phyloP scores from a whole-genome alignment of 208 protist genomes.

The Naegleria lovaniensis region DNA sequence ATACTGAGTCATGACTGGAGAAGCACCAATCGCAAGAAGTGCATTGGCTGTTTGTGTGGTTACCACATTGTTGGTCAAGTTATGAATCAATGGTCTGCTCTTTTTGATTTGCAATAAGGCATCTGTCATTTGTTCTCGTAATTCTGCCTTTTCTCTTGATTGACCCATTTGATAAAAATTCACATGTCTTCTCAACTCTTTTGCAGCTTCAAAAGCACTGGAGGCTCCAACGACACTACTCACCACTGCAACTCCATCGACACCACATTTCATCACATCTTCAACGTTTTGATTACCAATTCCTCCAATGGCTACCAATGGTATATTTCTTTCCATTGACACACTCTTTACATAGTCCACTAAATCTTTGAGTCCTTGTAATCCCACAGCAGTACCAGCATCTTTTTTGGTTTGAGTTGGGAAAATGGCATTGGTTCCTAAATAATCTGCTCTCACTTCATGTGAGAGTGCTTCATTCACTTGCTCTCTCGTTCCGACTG shows the following conservation, averaged over 20 bases:
- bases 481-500: conserved; percentile 10
- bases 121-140: background rate
- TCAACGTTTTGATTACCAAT: conserved; percentile 26
- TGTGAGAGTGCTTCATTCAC: conserved; percentile 4
- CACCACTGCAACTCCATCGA: conserved; percentile 29
- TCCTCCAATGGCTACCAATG: conserved; percentile 35
- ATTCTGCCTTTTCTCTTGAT: background rate
- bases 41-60: conserved; percentile 18
- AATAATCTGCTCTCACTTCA: conserved; percentile 33
- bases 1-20: conserved; percentile 14
- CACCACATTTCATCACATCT: background rate
- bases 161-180: background rate
- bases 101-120: background rate
- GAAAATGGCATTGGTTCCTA: conserved; percentile 36
- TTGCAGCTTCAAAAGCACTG: background rate
- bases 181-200: background rate
- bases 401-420: conserved; percentile 32
- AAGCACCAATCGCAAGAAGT: conserved; percentile 12
- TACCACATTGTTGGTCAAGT: conserved; percentile 27
- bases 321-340: background rate
- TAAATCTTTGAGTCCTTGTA: background rate
- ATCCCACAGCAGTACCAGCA: conserved; percentile 21
- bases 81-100: conserved; percentile 17
- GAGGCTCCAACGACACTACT: conserved; percentile 23
- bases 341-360: background rate